These are phyloP conservation scores for Kazachstania sp. DNA, from an alignment of 1,139 yeast genomes.

Conservation along the genomic window DNA sequence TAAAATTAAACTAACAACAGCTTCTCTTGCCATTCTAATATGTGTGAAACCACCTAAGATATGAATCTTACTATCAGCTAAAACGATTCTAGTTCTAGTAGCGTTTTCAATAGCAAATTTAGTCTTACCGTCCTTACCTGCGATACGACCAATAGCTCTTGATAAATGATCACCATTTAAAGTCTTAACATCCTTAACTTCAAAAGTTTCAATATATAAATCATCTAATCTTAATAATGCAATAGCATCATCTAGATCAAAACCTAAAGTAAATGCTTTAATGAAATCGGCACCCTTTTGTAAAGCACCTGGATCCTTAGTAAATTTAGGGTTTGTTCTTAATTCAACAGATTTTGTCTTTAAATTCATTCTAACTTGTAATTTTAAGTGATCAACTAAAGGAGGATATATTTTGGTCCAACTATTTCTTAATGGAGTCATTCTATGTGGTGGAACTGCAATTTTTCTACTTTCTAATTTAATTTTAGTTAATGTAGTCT, in stretches of 20 bases:
- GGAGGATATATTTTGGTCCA: conserved; percentile 97
- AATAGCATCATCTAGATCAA: conserved; percentile 93
- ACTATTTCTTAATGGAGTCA: conserved; percentile 79
- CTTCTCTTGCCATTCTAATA: conserved; percentile 94
- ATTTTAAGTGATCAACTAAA: conserved; percentile 82
- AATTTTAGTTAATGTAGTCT: conserved; percentile 50
- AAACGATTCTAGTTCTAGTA: conserved; percentile 92
- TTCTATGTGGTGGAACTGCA: conserved; percentile 95
- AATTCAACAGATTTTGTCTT: conserved; percentile 78
- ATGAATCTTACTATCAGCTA: conserved; percentile 94
- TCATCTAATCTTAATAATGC: conserved; percentile 92
- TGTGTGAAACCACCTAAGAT: conserved; percentile 95
- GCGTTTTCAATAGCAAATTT: conserved; percentile 98
- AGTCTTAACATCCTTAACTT: conserved; percentile 92
- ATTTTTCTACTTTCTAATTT: conserved; percentile 82
- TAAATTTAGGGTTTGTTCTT: conserved; percentile 66
- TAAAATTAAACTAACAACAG: conserved; percentile 86
- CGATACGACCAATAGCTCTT: conserved; percentile 98
- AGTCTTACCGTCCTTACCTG: conserved; percentile 98
- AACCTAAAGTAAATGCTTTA: conserved; percentile 90
- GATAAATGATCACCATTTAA: conserved; percentile 92
- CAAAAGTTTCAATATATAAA: conserved; percentile 92
- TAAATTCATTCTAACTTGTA: conserved; percentile 93
- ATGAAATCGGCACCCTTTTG: conserved; percentile 97
- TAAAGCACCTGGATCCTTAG: conserved; percentile 87